Evolutionary conservation across 768 basidiomycete species (phyloP), one percentile per base, ranked within the genome.

Genomic region (Hirschioporus abietinus): DNA sequence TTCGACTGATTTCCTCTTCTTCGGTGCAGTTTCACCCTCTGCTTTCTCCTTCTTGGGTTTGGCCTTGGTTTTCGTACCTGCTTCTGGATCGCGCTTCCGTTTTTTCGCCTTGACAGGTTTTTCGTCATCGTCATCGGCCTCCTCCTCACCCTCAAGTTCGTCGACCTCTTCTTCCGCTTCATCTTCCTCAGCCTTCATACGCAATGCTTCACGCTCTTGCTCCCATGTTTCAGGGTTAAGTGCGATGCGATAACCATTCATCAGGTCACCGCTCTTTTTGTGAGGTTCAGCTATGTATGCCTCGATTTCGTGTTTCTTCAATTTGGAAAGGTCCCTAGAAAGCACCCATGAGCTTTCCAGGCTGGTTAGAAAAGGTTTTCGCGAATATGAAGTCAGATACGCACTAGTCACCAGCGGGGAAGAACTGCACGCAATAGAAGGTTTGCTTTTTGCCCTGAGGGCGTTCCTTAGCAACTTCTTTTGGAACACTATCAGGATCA

Each of bases 341-440:
- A 86, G 80, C 58, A 92, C 82, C 96, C 96, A 98, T 23, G 93
- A 85, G 78, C 96, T 98, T 24, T 24, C 58, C 26, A 17, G 60
- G 27, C 73, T 63, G 67, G 20, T 35, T 17, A 66, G 70, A 57
- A 58, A 65, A 63, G 24, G 60, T 61, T 23, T 7, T 20, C 26
- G 20, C 15, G 0, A 57, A 68, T 61, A 69, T 70, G 57, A 67
- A 66, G 58, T 35, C 60, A 65, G 34, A 58, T 24, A 88, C 96
- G 76, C 73, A 99, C 97, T 89, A 92, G 78, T 98, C 96, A 64
- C 92, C 95, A 30, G 85, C 85, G 5, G 97, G 95, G 85, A 97
- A 99, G 85, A 96, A 99, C 70, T 89, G 83, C 35, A 89, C 84
- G 69, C 87, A 87, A 78, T 92, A 89, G 70, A 87, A 89, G 15